These are phyloP conservation scores for Saccharomycopsis vini DNA, from an alignment of 805 yeast species.

Conservation along the genomic window DNA sequence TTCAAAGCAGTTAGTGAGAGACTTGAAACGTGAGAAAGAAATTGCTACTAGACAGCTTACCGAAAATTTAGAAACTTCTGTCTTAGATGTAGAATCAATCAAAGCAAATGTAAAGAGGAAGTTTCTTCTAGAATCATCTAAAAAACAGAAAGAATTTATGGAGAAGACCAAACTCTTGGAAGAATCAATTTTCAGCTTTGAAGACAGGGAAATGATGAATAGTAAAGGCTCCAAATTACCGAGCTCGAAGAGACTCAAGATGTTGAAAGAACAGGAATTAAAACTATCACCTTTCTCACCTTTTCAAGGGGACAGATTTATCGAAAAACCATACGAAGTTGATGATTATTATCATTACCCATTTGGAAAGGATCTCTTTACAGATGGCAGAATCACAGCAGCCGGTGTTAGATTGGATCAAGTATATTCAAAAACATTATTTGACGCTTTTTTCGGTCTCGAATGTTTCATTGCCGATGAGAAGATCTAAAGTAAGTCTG, in stretches of 20 bases:
- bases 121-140: conserved; percentile 53
- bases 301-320: conserved; percentile 75
- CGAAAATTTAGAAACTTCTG: conserved; percentile 35
- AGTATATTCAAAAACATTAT: conserved; percentile 68
- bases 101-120: conserved; percentile 44
- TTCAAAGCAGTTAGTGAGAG: conserved; percentile 59
- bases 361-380: conserved; percentile 41
- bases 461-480: conserved; percentile 71
- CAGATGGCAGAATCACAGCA: conserved; percentile 63
- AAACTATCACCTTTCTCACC: conserved; percentile 73
- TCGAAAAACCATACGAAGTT: conserved; percentile 35
- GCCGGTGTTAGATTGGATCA: conserved; percentile 72
- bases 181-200: conserved; percentile 27
- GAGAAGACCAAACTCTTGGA: conserved; percentile 29
- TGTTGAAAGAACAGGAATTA: conserved; percentile 24
- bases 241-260: conserved; percentile 23
- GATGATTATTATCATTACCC: conserved; percentile 52
- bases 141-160: conserved; percentile 41
- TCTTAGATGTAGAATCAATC: conserved; percentile 32
- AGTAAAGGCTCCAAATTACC: conserved; percentile 25
- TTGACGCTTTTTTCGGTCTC: conserved; percentile 84
- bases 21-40: conserved; percentile 44
- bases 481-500: no score
- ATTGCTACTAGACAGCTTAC: conserved; percentile 49
- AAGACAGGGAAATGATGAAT: conserved; percentile 22